Evolutionary conservation across 1,139 yeast genomes (phyloP), one percentile per base, ranked within the genome.

Genomic region (Schizosaccharomyces versatilis): DNA sequence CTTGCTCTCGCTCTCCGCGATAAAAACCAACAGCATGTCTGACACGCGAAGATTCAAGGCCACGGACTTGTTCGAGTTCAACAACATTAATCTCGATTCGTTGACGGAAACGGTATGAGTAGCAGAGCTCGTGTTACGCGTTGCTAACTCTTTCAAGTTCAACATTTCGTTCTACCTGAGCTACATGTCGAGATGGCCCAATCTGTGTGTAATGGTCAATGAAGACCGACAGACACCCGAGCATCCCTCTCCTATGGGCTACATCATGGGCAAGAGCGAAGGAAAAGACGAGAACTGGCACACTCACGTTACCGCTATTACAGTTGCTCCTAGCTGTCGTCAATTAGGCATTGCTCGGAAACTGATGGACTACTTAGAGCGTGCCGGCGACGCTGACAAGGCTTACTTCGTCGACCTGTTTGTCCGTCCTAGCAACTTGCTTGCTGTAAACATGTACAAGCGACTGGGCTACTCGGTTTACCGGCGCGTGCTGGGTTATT

Each of bases 221-320:
- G 6, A 77, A 80, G 65, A 61, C 64, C 2, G 51, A 58, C 24
- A 56, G 59, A 14, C 63, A 62, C 10, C 58, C 58, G 49, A 59
- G 56, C 54, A 44, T 19, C 64, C 61, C 1, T 24, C 44, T 39
- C 41, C 40, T 49, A 56, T 42, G 44, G 56, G 56, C 19, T 40
- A 54, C 40, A 64, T 93, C 94, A 80, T 93, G 78, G 98, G 94
- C n/a, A 93, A 93, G 67, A 81, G 94, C 2, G 98, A 93, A 67
- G 98, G 98, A 1, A 69, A 71, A 24, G 77, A 74, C 15, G 77
- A 74, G 55, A 94, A 86, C 60, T 90, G 96, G 95, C 99, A 93
- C 64, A 79, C 95, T 0, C 99, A 93, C 67, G 86, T 93, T 57
- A 86, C 97, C 0, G 98, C 98, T 0, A 95, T 93, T 2, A 86